Evolutionary conservation across 805 yeast species (phyloP).

Genomic region (Saccharomyces jurei): DNA sequence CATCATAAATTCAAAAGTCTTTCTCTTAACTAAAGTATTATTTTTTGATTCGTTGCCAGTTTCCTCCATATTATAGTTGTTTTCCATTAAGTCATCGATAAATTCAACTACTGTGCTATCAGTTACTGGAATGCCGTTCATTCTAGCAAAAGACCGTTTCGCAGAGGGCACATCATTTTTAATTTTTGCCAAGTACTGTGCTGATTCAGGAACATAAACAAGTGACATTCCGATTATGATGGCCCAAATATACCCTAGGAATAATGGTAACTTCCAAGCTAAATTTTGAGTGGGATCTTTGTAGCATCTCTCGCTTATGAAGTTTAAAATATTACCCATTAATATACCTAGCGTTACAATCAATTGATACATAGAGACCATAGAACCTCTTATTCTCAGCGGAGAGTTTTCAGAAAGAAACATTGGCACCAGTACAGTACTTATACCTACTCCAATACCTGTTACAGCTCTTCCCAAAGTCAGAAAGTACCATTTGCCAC

Average conservation of each 20-base stretch:
- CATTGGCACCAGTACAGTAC: constrained; percentile 67
- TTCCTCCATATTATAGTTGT: constrained; percentile 39
- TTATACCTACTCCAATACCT: constrained; percentile 68
- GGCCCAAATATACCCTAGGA: constrained; percentile 37
- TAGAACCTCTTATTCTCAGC: constrained; percentile 55
- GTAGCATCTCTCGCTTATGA: constrained; percentile 37
- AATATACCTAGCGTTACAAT: constrained; percentile 59
- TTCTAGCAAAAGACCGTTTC: constrained; percentile 42
- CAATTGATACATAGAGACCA: constrained; percentile 57
- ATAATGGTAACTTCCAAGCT: constrained; percentile 64
- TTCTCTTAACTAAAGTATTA: background rate
- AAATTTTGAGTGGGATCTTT: constrained; percentile 33
- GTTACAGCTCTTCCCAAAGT: constrained; percentile 57
- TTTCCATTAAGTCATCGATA: constrained; percentile 34
- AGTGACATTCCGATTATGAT: constrained; percentile 50
- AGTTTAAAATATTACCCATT: constrained; percentile 56
- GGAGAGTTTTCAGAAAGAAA: constrained; percentile 64
- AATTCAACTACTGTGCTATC: constrained; percentile 43
- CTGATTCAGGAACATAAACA: constrained; percentile 59
- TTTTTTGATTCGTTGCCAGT: background rate
- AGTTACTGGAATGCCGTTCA: constrained; percentile 42
- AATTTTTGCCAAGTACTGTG: constrained; percentile 48
- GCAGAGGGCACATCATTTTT: constrained; percentile 45
- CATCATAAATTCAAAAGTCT: constrained; percentile 41
- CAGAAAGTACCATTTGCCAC: constrained; percentile 50